Evolutionary conservation across 108 stramenopile genomes (phyloP).

Genomic region (Cylindrotheca fusiformis): DNA sequence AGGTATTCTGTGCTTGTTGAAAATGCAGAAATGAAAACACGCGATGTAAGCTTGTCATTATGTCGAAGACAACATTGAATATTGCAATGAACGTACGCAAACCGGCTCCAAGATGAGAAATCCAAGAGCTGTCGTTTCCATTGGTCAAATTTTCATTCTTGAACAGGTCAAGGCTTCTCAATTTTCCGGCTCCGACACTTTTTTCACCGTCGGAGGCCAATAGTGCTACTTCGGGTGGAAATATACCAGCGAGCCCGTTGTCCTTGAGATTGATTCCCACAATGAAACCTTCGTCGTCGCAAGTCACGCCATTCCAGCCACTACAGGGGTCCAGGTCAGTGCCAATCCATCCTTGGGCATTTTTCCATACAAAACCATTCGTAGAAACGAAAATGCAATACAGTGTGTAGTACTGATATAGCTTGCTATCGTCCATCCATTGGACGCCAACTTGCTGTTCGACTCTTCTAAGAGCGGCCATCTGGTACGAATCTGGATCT

Average conservation of each 20-base stretch:
- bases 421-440: conserved; percentile 7
- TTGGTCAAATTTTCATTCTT: conserved; percentile 19
- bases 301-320: conserved; percentile 23
- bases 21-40: not conserved
- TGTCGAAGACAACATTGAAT: not conserved
- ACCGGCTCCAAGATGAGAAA: conserved; percentile 25
- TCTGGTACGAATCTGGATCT: conserved; percentile 26
- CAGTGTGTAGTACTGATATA: conserved; percentile 20
- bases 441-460: conserved; percentile 12
- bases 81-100: conserved; percentile 25
- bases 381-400: conserved; percentile 27
- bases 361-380: conserved; percentile 21
- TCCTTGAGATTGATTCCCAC: conserved; percentile 19
- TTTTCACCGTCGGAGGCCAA: conserved; percentile 21
- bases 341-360: conserved; percentile 13
- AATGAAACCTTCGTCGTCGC: conserved; percentile 18
- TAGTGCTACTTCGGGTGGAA: conserved; percentile 32
- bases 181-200: conserved; percentile 32
- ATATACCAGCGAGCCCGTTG: conserved; percentile 32
- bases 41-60: not conserved
- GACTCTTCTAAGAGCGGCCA: conserved; percentile 10
- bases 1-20: conserved; percentile 13
- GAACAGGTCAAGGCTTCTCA: conserved; percentile 31
- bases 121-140: conserved; percentile 19
- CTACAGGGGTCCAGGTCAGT: conserved; percentile 14